phyloP scores from a whole-genome alignment of 2,329 filamentous ascomycete genomes.

The Verticillium nubilum region DNA sequence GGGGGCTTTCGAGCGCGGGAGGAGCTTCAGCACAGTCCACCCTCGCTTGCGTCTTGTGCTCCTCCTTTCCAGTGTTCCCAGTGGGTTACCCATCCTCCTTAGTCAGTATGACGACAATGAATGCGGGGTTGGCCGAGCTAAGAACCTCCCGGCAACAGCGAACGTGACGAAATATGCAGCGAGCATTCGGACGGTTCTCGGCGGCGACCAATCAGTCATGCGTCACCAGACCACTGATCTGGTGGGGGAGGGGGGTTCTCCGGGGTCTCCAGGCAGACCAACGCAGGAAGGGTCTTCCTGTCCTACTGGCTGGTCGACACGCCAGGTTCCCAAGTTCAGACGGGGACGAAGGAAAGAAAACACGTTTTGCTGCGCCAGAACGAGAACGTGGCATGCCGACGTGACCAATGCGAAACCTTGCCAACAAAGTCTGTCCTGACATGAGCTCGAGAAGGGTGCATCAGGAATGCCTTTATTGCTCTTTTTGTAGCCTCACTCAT shows the following conservation, averaged over 20 bases:
- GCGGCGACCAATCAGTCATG: not conserved
- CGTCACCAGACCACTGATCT: not conserved
- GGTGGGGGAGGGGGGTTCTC: not conserved
- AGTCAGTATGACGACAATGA: slow-evolving; percentile 1
- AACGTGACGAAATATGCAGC: not conserved
- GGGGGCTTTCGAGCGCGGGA: not conserved
- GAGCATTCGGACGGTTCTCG: not conserved
- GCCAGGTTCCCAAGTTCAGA: not conserved
- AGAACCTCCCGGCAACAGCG: not conserved
- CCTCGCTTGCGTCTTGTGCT: not conserved
- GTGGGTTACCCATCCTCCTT: not conserved
- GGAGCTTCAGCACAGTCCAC: slow-evolving; percentile 1
- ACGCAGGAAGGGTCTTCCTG: not conserved
- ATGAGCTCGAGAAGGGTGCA: not conserved
- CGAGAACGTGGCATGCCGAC: not conserved
- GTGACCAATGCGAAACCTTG: not conserved
- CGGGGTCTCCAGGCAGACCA: not conserved
- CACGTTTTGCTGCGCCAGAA: not conserved
- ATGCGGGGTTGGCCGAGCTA: not conserved
- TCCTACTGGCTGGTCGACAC: not conserved
- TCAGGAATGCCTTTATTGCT: not conserved
- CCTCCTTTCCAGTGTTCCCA: too few relatives aligned
- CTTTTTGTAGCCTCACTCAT: not conserved
- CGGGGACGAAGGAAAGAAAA: not conserved
- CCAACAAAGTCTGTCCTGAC: not conserved